A percentile compares a stretch with the other conserved stretches of the same genome.
Evolutionary conservation across 345 rosid genomes (phyloP).

Genomic region (Eucalyptus pauciflora): DNA sequence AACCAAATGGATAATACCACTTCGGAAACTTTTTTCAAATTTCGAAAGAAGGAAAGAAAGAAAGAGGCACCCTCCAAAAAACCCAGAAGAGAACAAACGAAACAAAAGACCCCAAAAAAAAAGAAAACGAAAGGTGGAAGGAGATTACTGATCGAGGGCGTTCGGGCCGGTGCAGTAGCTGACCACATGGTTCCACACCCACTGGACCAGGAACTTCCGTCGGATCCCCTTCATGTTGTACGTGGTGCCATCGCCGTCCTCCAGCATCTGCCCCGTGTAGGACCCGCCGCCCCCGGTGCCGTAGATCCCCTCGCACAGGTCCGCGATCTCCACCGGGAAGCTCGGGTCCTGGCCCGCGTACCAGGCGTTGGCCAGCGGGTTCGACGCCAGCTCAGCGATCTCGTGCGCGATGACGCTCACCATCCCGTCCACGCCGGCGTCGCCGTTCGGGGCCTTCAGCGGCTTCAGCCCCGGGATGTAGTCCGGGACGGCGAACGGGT

Average conservation of each 20-base stretch:
- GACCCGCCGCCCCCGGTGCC: conserved; percentile 99
- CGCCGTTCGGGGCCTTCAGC: conserved; percentile 73
- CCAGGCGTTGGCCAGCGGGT: conserved; percentile 97
- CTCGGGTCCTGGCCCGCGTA: conserved; percentile 89
- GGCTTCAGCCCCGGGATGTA: conserved; percentile 64
- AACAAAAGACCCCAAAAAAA: neutral
- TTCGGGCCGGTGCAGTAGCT: conserved; percentile 93
- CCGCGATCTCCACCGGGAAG: conserved; percentile 88
- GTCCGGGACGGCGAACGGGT: conserved; percentile 75
- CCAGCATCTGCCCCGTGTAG: conserved; percentile 76
- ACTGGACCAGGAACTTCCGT: conserved; percentile 86
- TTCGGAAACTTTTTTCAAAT: neutral
- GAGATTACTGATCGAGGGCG: conserved; percentile 57
- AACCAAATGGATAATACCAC: neutral
- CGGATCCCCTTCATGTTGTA: conserved; percentile 82
- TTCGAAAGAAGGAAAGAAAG: neutral
- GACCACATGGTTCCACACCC: conserved; percentile 82
- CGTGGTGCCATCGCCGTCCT: conserved; percentile 70
- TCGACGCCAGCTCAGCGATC: conserved; percentile 86
- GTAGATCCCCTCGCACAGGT: conserved; percentile 94
- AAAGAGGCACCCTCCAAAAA: neutral
- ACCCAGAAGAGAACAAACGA: neutral
- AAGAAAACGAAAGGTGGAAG: neutral
- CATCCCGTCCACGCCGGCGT: conserved; percentile 89
- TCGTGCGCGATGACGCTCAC: conserved; percentile 94